These are phyloP conservation scores for Leishmania arabica DNA, from an alignment of 208 protist species.

Conservation along the genomic window DNA sequence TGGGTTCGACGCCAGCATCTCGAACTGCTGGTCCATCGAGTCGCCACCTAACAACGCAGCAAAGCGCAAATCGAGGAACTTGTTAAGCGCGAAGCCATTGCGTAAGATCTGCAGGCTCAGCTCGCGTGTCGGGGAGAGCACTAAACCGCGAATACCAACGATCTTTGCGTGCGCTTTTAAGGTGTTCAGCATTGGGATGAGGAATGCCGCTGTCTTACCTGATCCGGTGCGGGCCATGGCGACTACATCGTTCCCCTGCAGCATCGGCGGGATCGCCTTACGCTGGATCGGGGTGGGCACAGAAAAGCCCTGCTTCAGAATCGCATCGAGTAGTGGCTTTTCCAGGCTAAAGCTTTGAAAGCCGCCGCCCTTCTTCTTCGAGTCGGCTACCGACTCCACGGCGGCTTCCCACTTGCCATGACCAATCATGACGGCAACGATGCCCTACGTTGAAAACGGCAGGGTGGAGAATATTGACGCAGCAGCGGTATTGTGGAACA, in stretches of 20 bases:
- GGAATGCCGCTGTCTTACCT: conserved; percentile 99
- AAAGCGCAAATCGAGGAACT: conserved; percentile 93
- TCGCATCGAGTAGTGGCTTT: conserved; percentile 90
- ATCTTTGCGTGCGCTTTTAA: conserved; percentile 91
- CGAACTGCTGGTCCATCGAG: conserved; percentile 98
- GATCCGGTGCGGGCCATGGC: conserved; percentile 99
- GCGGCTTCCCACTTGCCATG: conserved; percentile 78
- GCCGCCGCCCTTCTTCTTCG: conserved; percentile 83
- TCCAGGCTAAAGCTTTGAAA: conserved; percentile 92
- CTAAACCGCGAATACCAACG: conserved; percentile 95
- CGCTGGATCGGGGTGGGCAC: conserved; percentile 99
- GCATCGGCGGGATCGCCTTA: conserved; percentile 94
- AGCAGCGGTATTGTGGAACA: not conserved
- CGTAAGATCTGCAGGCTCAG: conserved; percentile 98
- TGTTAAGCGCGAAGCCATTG: conserved; percentile 94
- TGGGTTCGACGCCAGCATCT: conserved; percentile 95
- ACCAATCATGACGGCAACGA: conserved; percentile 43
- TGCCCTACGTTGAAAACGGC: not conserved
- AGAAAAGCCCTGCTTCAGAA: conserved; percentile 96
- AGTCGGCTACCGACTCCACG: conserved; percentile 48
- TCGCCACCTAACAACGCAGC: conserved; percentile 97
- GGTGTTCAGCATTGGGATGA: conserved; percentile 97
- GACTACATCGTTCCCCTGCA: conserved; percentile 97
- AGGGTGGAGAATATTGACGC: not conserved
- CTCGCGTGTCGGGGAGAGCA: conserved; percentile 99